phyloP scores from a whole-genome alignment of 371 early-diverging fungal genomes.

The Blakeslea trispora region DNA sequence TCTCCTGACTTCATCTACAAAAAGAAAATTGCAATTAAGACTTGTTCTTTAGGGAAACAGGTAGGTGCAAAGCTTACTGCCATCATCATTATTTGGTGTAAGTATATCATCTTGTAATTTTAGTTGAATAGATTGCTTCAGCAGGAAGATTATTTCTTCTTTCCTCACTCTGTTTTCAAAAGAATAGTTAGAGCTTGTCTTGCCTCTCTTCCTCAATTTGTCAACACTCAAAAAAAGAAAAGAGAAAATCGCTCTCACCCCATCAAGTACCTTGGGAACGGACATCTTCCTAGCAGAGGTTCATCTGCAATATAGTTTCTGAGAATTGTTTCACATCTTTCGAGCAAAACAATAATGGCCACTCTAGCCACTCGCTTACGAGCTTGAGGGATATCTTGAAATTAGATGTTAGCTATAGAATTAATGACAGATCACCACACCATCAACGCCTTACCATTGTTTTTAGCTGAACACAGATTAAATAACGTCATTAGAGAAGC shows the following conservation, averaged over 20 bases:
- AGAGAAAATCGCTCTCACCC: constrained; percentile 35
- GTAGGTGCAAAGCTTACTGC: too few relatives aligned
- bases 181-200: constrained; percentile 1
- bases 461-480: constrained; percentile 61
- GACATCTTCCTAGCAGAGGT: constrained; percentile 73
- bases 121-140: constrained; percentile 65
- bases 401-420: too few relatives aligned
- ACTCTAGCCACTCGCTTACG: constrained; percentile 67
- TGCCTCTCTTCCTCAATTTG: background rate
- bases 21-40: too few relatives aligned
- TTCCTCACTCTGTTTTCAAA: constrained; percentile 61
- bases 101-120: constrained; percentile 56
- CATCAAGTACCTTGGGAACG: constrained; percentile 76
- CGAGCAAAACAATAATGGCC: constrained; percentile 72
- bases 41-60: too few relatives aligned
- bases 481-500: constrained; percentile 67
- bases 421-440: background rate
- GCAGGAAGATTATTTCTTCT: constrained; percentile 71
- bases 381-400: constrained; percentile 39
- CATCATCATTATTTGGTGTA: constrained; percentile 12
- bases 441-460: constrained; percentile 37
- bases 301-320: constrained; percentile 74
- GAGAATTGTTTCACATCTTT: constrained; percentile 69
- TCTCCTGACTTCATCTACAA: constrained; percentile 44
- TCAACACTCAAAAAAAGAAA: constrained; percentile 9